Evolutionary conservation across 768 basidiomycete genomes (phyloP).

Genomic region (Psilocybe tampanensis): DNA sequence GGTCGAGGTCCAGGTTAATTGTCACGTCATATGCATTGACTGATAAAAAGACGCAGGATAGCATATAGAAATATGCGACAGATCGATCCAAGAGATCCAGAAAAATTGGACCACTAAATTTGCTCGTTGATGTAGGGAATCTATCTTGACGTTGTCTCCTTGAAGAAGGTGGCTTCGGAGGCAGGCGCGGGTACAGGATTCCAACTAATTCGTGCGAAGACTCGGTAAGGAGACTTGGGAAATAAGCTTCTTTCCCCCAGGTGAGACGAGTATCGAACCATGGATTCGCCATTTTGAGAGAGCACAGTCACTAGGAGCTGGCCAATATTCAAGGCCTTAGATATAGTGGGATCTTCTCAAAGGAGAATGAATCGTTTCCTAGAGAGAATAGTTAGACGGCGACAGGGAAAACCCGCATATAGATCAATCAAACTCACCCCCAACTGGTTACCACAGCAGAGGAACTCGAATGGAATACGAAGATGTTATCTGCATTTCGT

Average conservation of each 20-base stretch:
- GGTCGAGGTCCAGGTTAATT: conserved; percentile 10
- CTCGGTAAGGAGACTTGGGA: conserved; percentile 1
- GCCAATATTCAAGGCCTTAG: background rate
- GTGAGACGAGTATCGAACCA: conserved; percentile 4
- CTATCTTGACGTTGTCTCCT: conserved; percentile 13
- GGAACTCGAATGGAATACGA: conserved; percentile 10
- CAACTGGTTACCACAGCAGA: conserved; percentile 12
- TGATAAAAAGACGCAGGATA: conserved; percentile 12
- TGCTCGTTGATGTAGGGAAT: conserved; percentile 11
- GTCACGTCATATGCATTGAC: conserved; percentile 11
- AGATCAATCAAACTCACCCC: conserved; percentile 10
- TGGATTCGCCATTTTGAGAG: conserved; percentile 3
- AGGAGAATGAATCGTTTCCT: background rate
- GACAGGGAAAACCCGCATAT: conserved; percentile 9
- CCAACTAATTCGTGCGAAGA: conserved; percentile 11
- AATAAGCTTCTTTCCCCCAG: conserved; percentile 6
- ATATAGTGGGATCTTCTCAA: background rate
- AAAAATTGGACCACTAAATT: conserved; percentile 1
- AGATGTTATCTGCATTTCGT: conserved; percentile 4
- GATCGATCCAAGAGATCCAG: conserved; percentile 13
- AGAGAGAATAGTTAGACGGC: background rate
- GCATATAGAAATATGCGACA: conserved; percentile 8
- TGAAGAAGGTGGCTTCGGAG: conserved; percentile 10
- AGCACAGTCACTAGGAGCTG: background rate
- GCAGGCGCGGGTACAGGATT: conserved; percentile 4